These are phyloP conservation scores for Pezicula neosporulosa DNA, from an alignment of 2,329 filamentous ascomycete species.

Conservation along the genomic window DNA sequence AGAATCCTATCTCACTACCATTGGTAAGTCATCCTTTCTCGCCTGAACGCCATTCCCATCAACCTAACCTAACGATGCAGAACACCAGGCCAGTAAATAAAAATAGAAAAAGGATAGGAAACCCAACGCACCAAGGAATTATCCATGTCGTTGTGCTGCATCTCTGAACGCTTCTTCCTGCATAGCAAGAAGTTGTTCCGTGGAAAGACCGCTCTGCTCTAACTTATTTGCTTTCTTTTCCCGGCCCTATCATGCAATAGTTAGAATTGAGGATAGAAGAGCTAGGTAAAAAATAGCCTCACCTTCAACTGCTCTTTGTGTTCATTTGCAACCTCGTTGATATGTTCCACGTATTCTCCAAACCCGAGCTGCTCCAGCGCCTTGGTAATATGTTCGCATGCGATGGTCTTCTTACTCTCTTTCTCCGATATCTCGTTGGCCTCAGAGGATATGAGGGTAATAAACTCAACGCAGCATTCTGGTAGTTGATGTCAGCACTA, in stretches of 20 bases:
- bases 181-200: conserved; percentile 83
- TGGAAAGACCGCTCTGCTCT: conserved; percentile 85
- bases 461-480: conserved; percentile 98
- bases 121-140: neutral
- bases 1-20: neutral
- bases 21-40: too few relatives aligned
- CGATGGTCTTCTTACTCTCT: conserved; percentile 98
- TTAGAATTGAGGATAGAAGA: conserved; percentile 5
- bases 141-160: conserved; percentile 43
- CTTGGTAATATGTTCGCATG: conserved; percentile 95
- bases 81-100: neutral
- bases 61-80: neutral
- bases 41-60: neutral
- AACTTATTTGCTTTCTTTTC: conserved; percentile 98
- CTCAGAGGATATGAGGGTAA: conserved; percentile 96
- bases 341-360: conserved; percentile 83
- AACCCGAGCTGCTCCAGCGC: conserved; percentile 92
- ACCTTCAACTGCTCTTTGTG: conserved; percentile 95
- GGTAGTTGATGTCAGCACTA: too few relatives aligned
- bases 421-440: conserved; percentile 99
- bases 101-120: conserved; percentile 24
- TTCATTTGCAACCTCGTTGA: conserved; percentile 81
- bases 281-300: conserved; percentile 23
- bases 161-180: conserved; percentile 90
- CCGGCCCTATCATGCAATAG: conserved; percentile 57